A percentile compares a stretch with the other conserved stretches of the same genome.
phyloP scores from a whole-genome alignment of 768 basidiomycete species.

The Gautieria morchelliformis region DNA sequence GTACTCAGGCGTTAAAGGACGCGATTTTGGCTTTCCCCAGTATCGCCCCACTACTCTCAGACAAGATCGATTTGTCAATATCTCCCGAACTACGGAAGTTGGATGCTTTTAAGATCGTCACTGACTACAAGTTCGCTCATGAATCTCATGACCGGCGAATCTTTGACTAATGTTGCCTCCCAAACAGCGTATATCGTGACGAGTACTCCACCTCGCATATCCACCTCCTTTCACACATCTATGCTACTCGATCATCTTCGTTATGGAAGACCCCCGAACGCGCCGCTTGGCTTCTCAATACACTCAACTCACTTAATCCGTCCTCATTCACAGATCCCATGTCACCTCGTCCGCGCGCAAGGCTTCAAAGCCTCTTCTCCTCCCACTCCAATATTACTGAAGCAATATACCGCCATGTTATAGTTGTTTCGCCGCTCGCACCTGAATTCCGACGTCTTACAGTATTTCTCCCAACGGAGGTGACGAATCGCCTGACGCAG shows the following conservation, averaged over 20 bases:
- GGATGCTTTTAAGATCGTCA: constrained; percentile 58
- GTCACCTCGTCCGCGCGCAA: constrained; percentile 23
- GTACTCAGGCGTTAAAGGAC: constrained; percentile 58
- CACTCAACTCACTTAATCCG: constrained; percentile 27
- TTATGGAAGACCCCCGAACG: constrained; percentile 74
- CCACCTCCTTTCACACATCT: constrained; percentile 82
- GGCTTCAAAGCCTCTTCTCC: constrained; percentile 31
- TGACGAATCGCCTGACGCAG: constrained; percentile 49
- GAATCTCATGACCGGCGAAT: not conserved
- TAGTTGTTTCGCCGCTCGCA: constrained; percentile 53
- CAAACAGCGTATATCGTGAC: not conserved
- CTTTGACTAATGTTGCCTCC: not conserved
- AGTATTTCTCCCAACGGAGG: constrained; percentile 57
- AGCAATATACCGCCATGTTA: constrained; percentile 64
- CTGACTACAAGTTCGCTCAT: constrained; percentile 48
- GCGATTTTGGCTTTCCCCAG: constrained; percentile 76
- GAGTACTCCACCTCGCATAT: constrained; percentile 29
- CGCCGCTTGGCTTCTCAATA: constrained; percentile 60
- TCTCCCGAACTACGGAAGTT: constrained; percentile 48
- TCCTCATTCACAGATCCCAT: constrained; percentile 25
- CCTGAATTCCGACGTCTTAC: constrained; percentile 46
- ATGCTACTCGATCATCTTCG: constrained; percentile 63
- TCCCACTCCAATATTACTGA: constrained; percentile 30
- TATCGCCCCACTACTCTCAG: constrained; percentile 71
- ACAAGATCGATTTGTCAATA: constrained; percentile 70